These are phyloP conservation scores for Eucalyptus sp. DNA, from an alignment of 345 rosid species.

Conservation along the genomic window DNA sequence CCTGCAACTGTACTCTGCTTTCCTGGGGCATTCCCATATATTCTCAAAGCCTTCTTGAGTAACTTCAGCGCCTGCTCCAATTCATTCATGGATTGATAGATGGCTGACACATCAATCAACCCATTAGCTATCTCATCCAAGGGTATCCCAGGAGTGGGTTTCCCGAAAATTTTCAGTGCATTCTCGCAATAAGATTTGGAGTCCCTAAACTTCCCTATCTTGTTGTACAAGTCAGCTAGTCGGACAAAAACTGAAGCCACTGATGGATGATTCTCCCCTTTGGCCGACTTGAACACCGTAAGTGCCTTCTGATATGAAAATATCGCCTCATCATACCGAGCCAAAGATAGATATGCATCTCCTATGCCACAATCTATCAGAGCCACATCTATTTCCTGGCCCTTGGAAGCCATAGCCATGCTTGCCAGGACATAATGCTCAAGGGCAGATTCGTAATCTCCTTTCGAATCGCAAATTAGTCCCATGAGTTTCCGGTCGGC, in stretches of 20 bases:
- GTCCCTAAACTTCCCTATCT: slow-evolving; percentile 66
- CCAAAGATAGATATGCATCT: slow-evolving; percentile 73
- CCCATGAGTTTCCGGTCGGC: slow-evolving; percentile 88
- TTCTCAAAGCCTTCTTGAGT: slow-evolving; percentile 56
- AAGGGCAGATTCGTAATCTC: slow-evolving; percentile 71
- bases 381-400: slow-evolving; percentile 62
- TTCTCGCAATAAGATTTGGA: slow-evolving; percentile 80
- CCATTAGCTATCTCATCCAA: slow-evolving; percentile 76
- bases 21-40: slow-evolving; percentile 47
- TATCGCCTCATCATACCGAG: slow-evolving; percentile 80
- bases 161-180: slow-evolving; percentile 56
- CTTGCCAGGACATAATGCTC: slow-evolving; percentile 85
- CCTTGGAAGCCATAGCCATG: slow-evolving; percentile 72
- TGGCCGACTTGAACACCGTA: slow-evolving; percentile 53
- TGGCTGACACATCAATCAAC: slow-evolving; percentile 71
- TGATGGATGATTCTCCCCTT: slow-evolving; percentile 75
- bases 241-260: slow-evolving; percentile 85
- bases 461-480: slow-evolving; percentile 63
- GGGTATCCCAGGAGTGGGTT: slow-evolving; percentile 43
- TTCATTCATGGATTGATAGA: slow-evolving; percentile 76
- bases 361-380: slow-evolving; percentile 84
- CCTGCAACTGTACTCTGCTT: slow-evolving; percentile 77
- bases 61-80: slow-evolving; percentile 50
- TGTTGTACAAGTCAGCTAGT: slow-evolving; percentile 77
- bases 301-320: slow-evolving; percentile 86